These are phyloP conservation scores for Funneliformis mosseae DNA, from an alignment of 192 early-diverging fungal genomes.

Conservation along the genomic window DNA sequence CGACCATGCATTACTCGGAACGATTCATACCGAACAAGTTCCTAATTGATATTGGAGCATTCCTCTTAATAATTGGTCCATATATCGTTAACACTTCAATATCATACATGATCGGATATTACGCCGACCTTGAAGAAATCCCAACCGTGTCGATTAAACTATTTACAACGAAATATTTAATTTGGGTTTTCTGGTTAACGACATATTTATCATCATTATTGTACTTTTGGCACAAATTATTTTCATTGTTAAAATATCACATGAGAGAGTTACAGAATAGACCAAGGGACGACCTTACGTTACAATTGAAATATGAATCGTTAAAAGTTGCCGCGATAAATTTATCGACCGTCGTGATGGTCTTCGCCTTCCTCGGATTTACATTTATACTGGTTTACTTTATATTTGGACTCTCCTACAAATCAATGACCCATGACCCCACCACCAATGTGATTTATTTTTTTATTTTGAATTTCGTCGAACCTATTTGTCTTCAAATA, in stretches of 20 bases:
- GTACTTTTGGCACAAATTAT: slow-evolving; percentile 1
- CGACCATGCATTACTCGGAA: neutral
- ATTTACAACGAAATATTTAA: neutral
- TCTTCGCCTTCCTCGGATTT: neutral
- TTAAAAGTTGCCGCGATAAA: slow-evolving; percentile 11
- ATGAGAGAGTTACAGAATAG: neutral
- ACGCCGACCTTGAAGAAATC: neutral
- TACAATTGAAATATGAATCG: neutral
- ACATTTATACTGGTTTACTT: neutral
- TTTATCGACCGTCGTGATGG: neutral
- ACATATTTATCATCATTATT: neutral
- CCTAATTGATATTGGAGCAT: neutral
- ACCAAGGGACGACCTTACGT: neutral
- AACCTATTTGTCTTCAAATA: slow-evolving; percentile 5
- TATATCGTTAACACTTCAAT: neutral
- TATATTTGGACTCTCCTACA: neutral
- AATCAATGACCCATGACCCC: neutral
- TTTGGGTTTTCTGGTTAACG: slow-evolving; percentile 11
- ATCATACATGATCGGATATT: slow-evolving; percentile 4
- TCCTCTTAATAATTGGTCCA: slow-evolving; percentile 2
- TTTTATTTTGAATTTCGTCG: slow-evolving; percentile 9
- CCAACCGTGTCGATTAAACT: neutral
- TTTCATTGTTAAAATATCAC: neutral
- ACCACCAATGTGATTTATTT: neutral
- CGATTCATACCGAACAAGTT: neutral